Evolutionary conservation across 2,329 filamentous ascomycete genomes (phyloP).

Genomic region (Aspergillus sp.): DNA sequence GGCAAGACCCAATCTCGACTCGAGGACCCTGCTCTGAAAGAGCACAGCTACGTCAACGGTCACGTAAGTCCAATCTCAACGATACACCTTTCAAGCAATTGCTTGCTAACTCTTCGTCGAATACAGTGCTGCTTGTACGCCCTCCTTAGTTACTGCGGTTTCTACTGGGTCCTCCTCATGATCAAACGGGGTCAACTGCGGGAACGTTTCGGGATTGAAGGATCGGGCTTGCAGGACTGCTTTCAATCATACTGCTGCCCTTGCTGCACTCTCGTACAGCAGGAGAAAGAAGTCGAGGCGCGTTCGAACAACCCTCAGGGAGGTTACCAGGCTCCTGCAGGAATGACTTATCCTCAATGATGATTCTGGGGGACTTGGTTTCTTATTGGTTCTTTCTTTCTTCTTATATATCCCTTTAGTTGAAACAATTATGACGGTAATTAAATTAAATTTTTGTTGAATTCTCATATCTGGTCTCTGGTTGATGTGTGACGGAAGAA

Average conservation of each 20-base stretch:
- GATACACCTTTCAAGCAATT: neutral
- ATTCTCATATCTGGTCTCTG: too few relatives aligned
- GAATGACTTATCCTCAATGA: conserved; percentile 15
- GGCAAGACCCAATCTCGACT: conserved; percentile 27
- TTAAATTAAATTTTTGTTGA: too few relatives aligned
- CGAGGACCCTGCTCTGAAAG: conserved; percentile 22
- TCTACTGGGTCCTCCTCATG: conserved; percentile 42
- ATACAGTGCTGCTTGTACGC: conserved; percentile 31
- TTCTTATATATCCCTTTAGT: neutral
- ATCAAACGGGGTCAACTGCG: conserved; percentile 53
- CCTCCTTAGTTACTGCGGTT: conserved; percentile 22
- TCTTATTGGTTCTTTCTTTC: neutral
- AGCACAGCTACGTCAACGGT: conserved; percentile 23
- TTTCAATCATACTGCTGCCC: conserved; percentile 51
- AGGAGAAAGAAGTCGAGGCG: conserved; percentile 49
- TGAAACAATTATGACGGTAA: too few relatives aligned
- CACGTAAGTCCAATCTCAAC: conserved; percentile 13
- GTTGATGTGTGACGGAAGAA: too few relatives aligned
- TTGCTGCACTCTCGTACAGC: conserved; percentile 55
- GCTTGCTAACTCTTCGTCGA: neutral
- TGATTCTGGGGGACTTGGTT: neutral
- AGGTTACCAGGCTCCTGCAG: conserved; percentile 21
- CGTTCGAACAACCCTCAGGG: conserved; percentile 10
- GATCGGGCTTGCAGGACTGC: conserved; percentile 47
- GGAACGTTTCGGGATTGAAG: conserved; percentile 50